These are phyloP conservation scores for Annulohypoxylon bovei DNA, from an alignment of 495 filamentous ascomycete species.

Conservation along the genomic window DNA sequence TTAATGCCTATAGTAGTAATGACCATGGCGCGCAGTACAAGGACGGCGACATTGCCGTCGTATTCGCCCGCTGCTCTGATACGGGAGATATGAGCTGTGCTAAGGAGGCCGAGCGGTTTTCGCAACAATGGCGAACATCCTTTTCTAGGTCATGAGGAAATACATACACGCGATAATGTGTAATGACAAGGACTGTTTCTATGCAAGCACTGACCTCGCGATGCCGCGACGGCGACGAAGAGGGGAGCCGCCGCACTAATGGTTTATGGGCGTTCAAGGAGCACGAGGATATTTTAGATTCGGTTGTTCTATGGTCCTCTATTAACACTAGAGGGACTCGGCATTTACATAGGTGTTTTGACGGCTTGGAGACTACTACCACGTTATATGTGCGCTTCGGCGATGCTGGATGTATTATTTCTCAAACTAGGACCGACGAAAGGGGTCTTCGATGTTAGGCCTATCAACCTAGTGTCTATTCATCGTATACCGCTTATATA, in stretches of 20 bases:
- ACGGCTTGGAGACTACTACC: conserved; percentile 35
- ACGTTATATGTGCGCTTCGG: conserved; percentile 8
- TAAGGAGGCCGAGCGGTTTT: conserved; percentile 64
- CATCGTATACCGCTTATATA: conserved; percentile 11
- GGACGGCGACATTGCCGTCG: conserved; percentile 88
- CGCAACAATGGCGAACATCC: conserved; percentile 57
- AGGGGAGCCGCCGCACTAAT: conserved; percentile 16
- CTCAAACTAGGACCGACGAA: conserved; percentile 12
- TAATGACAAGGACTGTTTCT: conserved; percentile 19
- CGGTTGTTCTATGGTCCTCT: conserved; percentile 34
- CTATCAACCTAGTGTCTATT: background rate
- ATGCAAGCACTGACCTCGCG: conserved; percentile 24
- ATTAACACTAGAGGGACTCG: conserved; percentile 32
- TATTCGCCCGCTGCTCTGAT: conserved; percentile 76
- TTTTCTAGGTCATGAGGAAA: conserved; percentile 45
- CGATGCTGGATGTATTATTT: conserved; percentile 37
- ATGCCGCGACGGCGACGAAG: conserved; percentile 19
- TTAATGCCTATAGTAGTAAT: conserved; percentile 75
- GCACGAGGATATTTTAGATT: conserved; percentile 30
- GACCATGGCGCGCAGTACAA: conserved; percentile 65
- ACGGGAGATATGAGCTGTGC: conserved; percentile 70
- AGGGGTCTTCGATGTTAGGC: conserved; percentile 12
- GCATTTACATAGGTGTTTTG: conserved; percentile 51
- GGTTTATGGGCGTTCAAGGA: conserved; percentile 34
- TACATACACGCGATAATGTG: conserved; percentile 27